Percentiles rank a stretch among this genome's conserved stretches.
Evolutionary conservation across 2,329 filamentous ascomycete species (phyloP).

Genomic region (Sporothrix curviconia): DNA sequence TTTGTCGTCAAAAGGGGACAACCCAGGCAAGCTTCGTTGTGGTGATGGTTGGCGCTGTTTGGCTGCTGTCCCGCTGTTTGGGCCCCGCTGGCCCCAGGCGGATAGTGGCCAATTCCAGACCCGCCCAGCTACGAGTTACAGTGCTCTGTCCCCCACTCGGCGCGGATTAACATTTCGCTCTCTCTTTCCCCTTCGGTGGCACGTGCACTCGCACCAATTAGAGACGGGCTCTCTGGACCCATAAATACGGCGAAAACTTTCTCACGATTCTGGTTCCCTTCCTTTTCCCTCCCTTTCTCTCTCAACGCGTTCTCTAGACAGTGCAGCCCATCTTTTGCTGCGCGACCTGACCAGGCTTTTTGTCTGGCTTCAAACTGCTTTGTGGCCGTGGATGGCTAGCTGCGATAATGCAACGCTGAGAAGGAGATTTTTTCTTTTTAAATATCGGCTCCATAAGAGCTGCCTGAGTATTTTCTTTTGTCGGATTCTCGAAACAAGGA

Average conservation of each 20-base stretch:
- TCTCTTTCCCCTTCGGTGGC: background rate
- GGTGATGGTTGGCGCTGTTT: conserved; percentile 3
- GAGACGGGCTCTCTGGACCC: background rate
- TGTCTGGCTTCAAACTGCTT: conserved; percentile 51
- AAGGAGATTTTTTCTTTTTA: conserved; percentile 34
- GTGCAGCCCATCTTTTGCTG: conserved; percentile 64
- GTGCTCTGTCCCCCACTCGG: background rate
- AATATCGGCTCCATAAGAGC: conserved; percentile 50
- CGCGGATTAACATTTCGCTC: background rate
- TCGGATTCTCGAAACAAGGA: no score
- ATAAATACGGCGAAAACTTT: conserved; percentile 14
- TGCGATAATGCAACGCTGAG: conserved; percentile 55
- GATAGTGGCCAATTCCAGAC: no score
- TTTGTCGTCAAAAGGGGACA: conserved; percentile 6
- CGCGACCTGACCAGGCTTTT: conserved; percentile 58
- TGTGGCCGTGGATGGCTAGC: conserved; percentile 54
- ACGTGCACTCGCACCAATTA: conserved; percentile 4
- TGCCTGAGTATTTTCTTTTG: conserved; percentile 43
- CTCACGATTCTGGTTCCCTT: conserved; percentile 10
- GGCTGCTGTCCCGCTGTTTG: no score
- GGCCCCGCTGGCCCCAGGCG: no score
- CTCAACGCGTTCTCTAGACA: conserved; percentile 75
- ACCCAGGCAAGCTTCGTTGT: conserved; percentile 1
- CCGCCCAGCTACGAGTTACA: no score
- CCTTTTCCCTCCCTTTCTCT: conserved; percentile 11